These are phyloP conservation scores for Tolypocladium ophioglossoides DNA, from an alignment of 2,329 filamentous ascomycete genomes.

Conservation along the genomic window DNA sequence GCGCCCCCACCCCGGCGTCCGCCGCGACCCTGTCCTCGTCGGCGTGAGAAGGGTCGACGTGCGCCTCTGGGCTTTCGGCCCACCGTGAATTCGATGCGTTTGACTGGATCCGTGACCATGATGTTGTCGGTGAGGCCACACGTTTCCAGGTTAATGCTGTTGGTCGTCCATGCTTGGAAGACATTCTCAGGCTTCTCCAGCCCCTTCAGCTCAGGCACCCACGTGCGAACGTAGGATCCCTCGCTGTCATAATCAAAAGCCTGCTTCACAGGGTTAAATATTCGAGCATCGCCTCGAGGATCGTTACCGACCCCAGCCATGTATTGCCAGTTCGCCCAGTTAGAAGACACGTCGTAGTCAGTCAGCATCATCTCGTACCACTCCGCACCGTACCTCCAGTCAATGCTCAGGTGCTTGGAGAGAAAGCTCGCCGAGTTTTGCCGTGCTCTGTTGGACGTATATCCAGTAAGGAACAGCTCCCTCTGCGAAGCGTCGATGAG, in stretches of 20 bases:
- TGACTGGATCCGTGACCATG: slow-evolving; percentile 58
- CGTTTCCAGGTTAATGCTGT: slow-evolving; percentile 43
- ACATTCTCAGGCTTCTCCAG: slow-evolving; percentile 45
- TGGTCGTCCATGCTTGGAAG: slow-evolving; percentile 61
- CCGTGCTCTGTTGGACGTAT: slow-evolving; percentile 64
- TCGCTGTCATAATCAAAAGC: slow-evolving; percentile 64
- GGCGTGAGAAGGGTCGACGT: slow-evolving; percentile 13
- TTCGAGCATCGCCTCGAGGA: slow-evolving; percentile 57
- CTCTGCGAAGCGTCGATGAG: slow-evolving; percentile 70
- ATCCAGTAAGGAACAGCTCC: slow-evolving; percentile 65
- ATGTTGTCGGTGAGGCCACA: slow-evolving; percentile 45
- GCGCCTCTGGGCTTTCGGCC: slow-evolving; percentile 32
- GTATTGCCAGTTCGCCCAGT: slow-evolving; percentile 82
- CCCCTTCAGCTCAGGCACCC: slow-evolving; percentile 56
- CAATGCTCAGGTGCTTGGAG: slow-evolving; percentile 60
- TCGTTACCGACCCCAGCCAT: slow-evolving; percentile 72
- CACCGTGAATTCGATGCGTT: slow-evolving; percentile 53
- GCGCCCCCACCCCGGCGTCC: slow-evolving; percentile 6
- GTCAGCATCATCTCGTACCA: slow-evolving; percentile 70
- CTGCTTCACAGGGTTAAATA: slow-evolving; percentile 77
- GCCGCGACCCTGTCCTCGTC: slow-evolving; percentile 10
- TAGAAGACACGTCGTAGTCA: slow-evolving; percentile 67
- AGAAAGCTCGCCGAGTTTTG: slow-evolving; percentile 71
- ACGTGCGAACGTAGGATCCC: slow-evolving; percentile 60
- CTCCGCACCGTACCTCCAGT: slow-evolving; percentile 73